Evolutionary conservation across 768 basidiomycete species (phyloP).

Genomic region (Termitomyces sp.): DNA sequence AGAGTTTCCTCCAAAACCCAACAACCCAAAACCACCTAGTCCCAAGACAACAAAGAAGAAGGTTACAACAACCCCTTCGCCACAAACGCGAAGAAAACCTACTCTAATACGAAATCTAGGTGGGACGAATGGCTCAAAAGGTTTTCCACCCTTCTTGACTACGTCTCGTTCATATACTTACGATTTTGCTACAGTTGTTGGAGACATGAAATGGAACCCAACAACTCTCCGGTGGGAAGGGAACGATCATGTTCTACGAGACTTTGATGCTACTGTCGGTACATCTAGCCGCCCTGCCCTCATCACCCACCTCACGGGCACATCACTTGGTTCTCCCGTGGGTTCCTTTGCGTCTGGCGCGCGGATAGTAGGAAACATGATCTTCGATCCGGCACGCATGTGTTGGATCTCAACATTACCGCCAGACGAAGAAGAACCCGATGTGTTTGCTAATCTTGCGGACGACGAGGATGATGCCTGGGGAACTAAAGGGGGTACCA

Average conservation of each 20-base stretch:
- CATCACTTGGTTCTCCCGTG: conserved; percentile 77
- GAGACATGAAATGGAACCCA: conserved; percentile 98
- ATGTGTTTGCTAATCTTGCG: conserved; percentile 89
- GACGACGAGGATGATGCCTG: conserved; percentile 83
- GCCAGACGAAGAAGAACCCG: conserved; percentile 89
- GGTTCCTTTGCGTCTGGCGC: conserved; percentile 72
- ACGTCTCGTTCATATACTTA: conserved; percentile 11
- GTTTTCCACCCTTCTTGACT: conserved; percentile 33
- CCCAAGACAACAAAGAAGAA: conserved; percentile 41
- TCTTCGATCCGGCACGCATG: conserved; percentile 92
- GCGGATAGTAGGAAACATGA: conserved; percentile 95
- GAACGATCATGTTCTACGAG: conserved; percentile 86
- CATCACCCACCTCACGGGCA: conserved; percentile 89
- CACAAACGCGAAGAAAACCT: conserved; percentile 63
- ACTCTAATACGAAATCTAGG: conserved; percentile 86
- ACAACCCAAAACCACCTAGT: conserved; percentile 24
- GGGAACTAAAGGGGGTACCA: conserved; percentile 75
- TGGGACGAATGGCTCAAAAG: conserved; percentile 62
- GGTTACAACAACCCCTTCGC: conserved; percentile 37
- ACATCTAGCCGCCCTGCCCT: conserved; percentile 90
- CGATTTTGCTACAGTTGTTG: conserved; percentile 57
- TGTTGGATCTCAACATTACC: conserved; percentile 88
- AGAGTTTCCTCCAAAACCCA: conserved; percentile 42
- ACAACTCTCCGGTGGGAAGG: conserved; percentile 90
- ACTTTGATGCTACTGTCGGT: conserved; percentile 81